A percentile compares a stretch with the other conserved stretches of the same genome.
Evolutionary conservation across 2,329 filamentous ascomycete species (phyloP).

Genomic region (Tolypocladium ophioglossoides): DNA sequence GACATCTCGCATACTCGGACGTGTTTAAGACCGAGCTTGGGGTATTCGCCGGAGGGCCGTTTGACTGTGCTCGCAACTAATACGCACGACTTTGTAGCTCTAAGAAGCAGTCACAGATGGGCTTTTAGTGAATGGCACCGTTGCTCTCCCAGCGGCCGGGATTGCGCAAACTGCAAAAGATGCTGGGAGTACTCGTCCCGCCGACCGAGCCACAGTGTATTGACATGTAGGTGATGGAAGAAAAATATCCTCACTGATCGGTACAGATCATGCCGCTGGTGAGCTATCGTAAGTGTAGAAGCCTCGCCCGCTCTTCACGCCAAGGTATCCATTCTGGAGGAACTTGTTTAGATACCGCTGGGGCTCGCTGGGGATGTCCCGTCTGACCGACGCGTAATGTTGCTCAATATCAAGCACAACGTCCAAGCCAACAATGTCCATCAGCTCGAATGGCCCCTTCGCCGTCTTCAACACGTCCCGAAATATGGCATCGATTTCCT

Average conservation of each 20-base stretch:
- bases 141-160: too few species aligned
- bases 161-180: too few species aligned
- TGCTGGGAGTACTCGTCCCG: too few species aligned
- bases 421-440: constrained; percentile 20
- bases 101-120: too few species aligned
- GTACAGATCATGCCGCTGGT: background rate
- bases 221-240: too few species aligned
- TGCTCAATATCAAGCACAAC: constrained; percentile 20
- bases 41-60: too few species aligned
- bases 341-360: constrained; percentile 13
- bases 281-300: constrained; percentile 10
- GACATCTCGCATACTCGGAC: too few species aligned
- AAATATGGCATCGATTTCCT: constrained; percentile 20
- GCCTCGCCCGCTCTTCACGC: constrained; percentile 17
- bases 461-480: constrained; percentile 17
- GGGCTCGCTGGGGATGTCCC: constrained; percentile 12
- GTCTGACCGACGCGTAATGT: constrained; percentile 16
- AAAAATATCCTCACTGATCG: background rate
- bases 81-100: too few species aligned
- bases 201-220: background rate
- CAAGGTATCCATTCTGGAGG: constrained; percentile 13
- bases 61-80: too few species aligned
- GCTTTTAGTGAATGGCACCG: too few species aligned
- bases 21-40: too few species aligned
- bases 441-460: constrained; percentile 19